Evolutionary conservation across 1,139 yeast species (phyloP).

Genomic region (Diutina siamensis): DNA sequence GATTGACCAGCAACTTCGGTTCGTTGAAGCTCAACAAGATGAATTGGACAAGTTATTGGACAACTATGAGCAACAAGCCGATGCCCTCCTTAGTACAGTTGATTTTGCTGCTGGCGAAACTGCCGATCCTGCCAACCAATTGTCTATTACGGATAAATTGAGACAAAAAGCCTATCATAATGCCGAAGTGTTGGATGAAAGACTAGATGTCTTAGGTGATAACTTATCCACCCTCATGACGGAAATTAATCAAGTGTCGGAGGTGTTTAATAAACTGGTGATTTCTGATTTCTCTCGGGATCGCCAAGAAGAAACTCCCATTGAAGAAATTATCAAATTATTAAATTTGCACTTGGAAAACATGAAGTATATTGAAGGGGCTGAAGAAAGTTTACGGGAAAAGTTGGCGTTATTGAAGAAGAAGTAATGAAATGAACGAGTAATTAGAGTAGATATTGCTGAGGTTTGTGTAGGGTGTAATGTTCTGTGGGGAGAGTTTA

Average conservation of each 20-base stretch:
- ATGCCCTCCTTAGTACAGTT: conserved; percentile 36
- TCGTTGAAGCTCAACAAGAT: conserved; percentile 85
- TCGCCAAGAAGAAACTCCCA: conserved; percentile 25
- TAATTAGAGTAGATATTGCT: too few species aligned
- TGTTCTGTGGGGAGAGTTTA: too few species aligned
- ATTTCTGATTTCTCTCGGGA: conserved; percentile 14
- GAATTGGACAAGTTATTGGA: conserved; percentile 77
- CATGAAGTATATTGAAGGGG: conserved; percentile 72
- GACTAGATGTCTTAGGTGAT: conserved; percentile 64
- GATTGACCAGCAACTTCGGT: conserved; percentile 77
- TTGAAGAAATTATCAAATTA: conserved; percentile 61
- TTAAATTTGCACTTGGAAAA: conserved; percentile 85
- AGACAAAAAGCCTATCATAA: conserved; percentile 83
- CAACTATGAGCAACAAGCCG: conserved; percentile 80
- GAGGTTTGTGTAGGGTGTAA: too few species aligned
- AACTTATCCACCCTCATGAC: conserved; percentile 66
- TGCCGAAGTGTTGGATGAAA: conserved; percentile 79
- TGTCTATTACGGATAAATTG: conserved; percentile 60
- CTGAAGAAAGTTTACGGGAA: conserved; percentile 56
- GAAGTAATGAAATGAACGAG: not conserved
- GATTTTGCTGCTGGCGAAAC: conserved; percentile 17
- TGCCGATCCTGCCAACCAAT: conserved; percentile 10
- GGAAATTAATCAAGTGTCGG: conserved; percentile 82
- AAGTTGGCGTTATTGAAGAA: conserved; percentile 35
- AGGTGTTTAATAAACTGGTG: conserved; percentile 56